Base-by-base conservation (phyloP, 2,329 filamentous ascomycete species). In the Talaromyces sp. region DNA sequence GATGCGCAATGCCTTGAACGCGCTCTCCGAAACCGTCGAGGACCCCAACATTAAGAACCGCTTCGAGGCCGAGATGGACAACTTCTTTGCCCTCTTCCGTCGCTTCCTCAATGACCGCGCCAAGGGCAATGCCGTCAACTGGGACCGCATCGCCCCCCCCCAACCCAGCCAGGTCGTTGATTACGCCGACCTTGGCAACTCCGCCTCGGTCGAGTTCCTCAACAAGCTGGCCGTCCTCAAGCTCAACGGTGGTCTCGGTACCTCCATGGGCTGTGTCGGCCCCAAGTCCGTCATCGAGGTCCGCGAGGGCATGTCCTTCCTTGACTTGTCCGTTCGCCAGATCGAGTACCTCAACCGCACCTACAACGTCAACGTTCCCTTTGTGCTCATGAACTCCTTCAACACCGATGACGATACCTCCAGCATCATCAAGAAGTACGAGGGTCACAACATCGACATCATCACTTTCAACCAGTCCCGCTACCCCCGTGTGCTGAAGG, bases 311-410 rank as follows among this genome's bases (percentile, higher is more conserved):
- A 99, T 98, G 95, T 99, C 95, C 71, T 99, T 99, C 89, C 86
- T 99, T 69, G 95, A 99, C 81, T 86, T 99, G 72, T 98, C 95
- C 23, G 95, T 99, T 72, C 91, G 95, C 73, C 95, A 99, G 85
- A 96, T 99, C 75, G 95, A 99, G 83, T 96, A 92, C 85, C 89
- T 99, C 70, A 99, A 99, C 89, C 90, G 93, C 79, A 98, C 92
- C 67, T 98, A 97, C 83, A 87, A 90, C 71, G 92, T 96, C 78
- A 98, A 97, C 76, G 95, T 99, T 36, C 95, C 95, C 56, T 97
- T 99, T 80, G 88, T 99, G 69, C 89, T 99, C 71, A 99, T 99
- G 95, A 99, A 99, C 89, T 98, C 95, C 61, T 99, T 99, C 90
- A 99, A 99, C 87, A 99, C 95, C 76, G 93, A 99, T 78, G n/a